A percentile compares a stretch with the other conserved stretches of the same genome.
Conservation (phyloP, 2,329 filamentous ascomycete genomes). For the Pseudogymnoascus sp. region DNA sequence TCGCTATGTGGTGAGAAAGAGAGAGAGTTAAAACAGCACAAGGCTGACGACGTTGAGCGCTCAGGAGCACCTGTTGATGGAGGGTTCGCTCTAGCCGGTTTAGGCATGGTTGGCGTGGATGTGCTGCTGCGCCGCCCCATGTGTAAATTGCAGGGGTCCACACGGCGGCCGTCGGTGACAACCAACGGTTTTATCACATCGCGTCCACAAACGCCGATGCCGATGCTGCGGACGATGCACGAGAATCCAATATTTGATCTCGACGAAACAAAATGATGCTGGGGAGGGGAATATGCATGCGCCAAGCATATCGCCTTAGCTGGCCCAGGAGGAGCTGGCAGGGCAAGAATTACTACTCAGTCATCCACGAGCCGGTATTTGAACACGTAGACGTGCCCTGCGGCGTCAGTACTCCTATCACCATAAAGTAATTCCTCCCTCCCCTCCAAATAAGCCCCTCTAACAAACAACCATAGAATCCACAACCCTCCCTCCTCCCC, state of each 20-base stretch:
- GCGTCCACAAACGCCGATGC: background rate
- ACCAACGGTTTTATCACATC: background rate
- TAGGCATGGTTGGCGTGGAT: background rate
- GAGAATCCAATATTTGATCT: background rate
- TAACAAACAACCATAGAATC: background rate
- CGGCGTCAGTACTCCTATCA: slow-evolving; percentile 9
- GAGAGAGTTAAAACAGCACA: background rate
- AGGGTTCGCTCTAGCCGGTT: slow-evolving; percentile 4
- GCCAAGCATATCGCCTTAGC: background rate
- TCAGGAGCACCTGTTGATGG: background rate
- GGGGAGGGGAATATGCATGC: background rate
- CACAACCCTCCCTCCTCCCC: slow-evolving; percentile 17
- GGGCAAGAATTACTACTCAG: background rate
- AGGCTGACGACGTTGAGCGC: background rate
- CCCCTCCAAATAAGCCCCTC: background rate
- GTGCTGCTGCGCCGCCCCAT: background rate
- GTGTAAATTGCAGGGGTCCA: background rate
- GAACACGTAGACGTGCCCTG: background rate
- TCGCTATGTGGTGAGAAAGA: background rate
- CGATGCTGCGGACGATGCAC: background rate
- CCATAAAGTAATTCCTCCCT: slow-evolving; percentile 31
- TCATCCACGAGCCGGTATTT: background rate
- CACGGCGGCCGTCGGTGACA: background rate
- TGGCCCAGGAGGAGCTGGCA: background rate
- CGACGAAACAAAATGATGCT: background rate